These are phyloP conservation scores for Xanthoparmelia taractica DNA, from an alignment of 495 filamentous ascomycete genomes.

Conservation along the genomic window DNA sequence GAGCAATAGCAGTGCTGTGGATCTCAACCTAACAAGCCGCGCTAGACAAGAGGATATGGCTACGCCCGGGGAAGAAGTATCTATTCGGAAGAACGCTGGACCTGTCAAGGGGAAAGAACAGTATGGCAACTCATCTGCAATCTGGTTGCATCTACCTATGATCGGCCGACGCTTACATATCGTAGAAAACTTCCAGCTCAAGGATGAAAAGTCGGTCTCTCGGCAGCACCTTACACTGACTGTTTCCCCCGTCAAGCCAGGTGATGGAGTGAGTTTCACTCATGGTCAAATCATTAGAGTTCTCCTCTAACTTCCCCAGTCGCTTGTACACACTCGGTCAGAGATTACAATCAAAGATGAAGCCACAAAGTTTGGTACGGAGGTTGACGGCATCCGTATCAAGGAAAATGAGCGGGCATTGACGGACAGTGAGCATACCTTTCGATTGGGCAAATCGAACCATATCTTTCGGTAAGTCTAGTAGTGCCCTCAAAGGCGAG, in stretches of 20 bases:
- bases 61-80: constrained; percentile 73
- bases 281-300: background rate
- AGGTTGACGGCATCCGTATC: constrained; percentile 63
- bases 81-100: constrained; percentile 61
- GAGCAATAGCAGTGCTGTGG: background rate
- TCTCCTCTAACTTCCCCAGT: constrained; percentile 25
- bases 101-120: constrained; percentile 33
- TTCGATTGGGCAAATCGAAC: constrained; percentile 59
- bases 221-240: constrained; percentile 77
- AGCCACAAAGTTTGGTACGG: constrained; percentile 70
- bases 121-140: constrained; percentile 13
- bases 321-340: constrained; percentile 52
- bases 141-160: background rate
- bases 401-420: constrained; percentile 47
- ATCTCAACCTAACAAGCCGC: background rate
- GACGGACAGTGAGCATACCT: constrained; percentile 49
- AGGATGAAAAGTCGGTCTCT: constrained; percentile 71
- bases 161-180: constrained; percentile 17
- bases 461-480: constrained; percentile 42
- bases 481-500: background rate
- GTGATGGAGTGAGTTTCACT: constrained; percentile 54
- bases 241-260: constrained; percentile 55
- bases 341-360: constrained; percentile 58
- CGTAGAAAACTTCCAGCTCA: constrained; percentile 44
- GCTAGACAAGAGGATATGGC: constrained; percentile 67